Base-by-base conservation (phyloP, 352 stramenopile genomes). In the Stephanocyclus meneghinianus region DNA sequence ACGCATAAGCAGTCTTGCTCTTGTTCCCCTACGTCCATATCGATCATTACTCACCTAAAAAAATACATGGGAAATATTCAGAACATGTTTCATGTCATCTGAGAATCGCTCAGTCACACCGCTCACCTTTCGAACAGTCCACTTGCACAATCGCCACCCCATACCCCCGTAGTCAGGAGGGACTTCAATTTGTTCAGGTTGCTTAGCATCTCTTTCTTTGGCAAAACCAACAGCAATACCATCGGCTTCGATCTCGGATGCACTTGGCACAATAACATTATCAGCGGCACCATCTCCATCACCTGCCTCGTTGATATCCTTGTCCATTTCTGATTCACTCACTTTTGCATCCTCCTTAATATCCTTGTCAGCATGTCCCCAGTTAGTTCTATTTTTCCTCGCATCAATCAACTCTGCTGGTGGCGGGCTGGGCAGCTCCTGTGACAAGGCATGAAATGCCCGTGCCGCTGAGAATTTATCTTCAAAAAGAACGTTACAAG, bases 401-500 rank as follows among this genome's bases (percentile, higher is more conserved):
- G 44, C 16, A 75, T 61, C 56, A 13, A 71, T 75, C 53, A 63
- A 45, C 44, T 35, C 16, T 47, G 59, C 18, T 3, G 67, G 79
- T 45, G 82, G 78, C 37, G 78, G 81, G 29, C 66, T 81, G 18
- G 81, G 86, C 42, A 93, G 70, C 42, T 88, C 81, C 62, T 83
- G 69, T n/a, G 81, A 84, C n/a, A 93, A 21, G 10, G 74, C 82
- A 45, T 85, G 53, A 59, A 91, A 82, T 32, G 88, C 88, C 53
- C 88, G 55, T 29, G 75, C 74, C 1, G 88, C 84, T 32, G 83
- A 89, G 74, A 78, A 80, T 21, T 81, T 83, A 59, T 93, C 86
- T 45, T 86, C 81, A 78, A 93, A 93, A 45, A 82, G 65, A 51
- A 93, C 61, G 63, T 93, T 91, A 65, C 84, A 90, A 56, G 71